A percentile compares a stretch with the other conserved stretches of the same genome.
Conservation (phyloP, 2,329 filamentous ascomycete species). For the Monosporascus sp. region DNA sequence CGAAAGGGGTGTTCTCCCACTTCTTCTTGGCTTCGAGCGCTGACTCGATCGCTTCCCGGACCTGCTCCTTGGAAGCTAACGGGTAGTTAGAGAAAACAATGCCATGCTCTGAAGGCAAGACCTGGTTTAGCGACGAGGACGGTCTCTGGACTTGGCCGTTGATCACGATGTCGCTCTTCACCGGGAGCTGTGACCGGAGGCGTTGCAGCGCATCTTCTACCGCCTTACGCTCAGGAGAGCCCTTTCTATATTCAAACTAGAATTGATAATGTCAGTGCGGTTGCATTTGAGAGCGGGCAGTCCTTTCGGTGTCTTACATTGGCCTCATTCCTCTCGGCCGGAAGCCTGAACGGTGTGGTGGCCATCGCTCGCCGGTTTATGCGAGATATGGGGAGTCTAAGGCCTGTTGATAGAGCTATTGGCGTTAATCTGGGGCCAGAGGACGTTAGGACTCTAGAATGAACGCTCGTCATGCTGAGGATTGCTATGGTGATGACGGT, state of each 20-base stretch:
- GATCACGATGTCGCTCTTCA: constrained; percentile 28
- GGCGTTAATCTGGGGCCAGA: too few species aligned
- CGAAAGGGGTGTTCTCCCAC: constrained; percentile 29
- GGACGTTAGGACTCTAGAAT: not conserved
- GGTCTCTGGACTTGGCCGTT: constrained; percentile 24
- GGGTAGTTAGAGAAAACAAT: constrained; percentile 31
- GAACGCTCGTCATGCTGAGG: not conserved
- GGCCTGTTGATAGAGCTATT: too few species aligned
- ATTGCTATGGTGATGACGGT: not conserved
- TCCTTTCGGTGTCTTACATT: not conserved
- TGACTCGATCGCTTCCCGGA: constrained; percentile 23
- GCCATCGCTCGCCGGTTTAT: not conserved
- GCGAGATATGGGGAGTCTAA: not conserved
- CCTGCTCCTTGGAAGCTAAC: constrained; percentile 27
- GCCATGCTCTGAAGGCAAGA: constrained; percentile 30
- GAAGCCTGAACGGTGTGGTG: not conserved
- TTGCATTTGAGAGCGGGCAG: not conserved
- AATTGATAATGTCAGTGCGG: not conserved
- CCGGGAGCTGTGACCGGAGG: constrained; percentile 26
- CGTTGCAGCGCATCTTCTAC: constrained; percentile 25
- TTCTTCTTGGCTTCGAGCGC: constrained; percentile 28
- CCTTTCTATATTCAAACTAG: constrained; percentile 25
- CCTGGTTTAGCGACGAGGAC: constrained; percentile 22
- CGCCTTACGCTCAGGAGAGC: constrained; percentile 25
- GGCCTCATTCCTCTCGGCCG: constrained; percentile 14